A percentile compares a stretch with the other conserved stretches of the same genome.
Evolutionary conservation across 345 rosid genomes (phyloP).

Genomic region (Eucalyptus marginata): DNA sequence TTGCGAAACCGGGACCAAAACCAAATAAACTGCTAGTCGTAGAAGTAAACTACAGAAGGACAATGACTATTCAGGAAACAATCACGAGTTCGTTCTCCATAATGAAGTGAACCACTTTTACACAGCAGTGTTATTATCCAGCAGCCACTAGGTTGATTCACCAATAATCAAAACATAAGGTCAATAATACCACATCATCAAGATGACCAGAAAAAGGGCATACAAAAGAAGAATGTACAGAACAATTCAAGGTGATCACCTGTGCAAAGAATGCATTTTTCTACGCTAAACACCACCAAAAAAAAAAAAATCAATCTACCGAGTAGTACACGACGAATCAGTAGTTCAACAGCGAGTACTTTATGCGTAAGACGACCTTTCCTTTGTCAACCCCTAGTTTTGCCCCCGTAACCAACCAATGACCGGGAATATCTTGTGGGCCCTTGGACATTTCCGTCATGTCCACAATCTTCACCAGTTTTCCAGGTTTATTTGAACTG

Average conservation of each 20-base stretch:
- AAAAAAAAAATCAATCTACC: background rate
- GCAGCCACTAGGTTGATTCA: background rate
- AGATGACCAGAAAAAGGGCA: background rate
- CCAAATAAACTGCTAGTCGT: background rate
- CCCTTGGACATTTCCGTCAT: slow-evolving; percentile 80
- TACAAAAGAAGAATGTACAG: background rate
- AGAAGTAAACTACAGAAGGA: background rate
- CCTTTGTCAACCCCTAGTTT: slow-evolving; percentile 96
- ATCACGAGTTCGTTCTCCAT: background rate
- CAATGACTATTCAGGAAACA: background rate
- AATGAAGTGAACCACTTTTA: background rate
- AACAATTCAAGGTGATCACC: slow-evolving; percentile 1
- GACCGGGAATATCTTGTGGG: slow-evolving; percentile 90
- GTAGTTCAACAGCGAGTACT: slow-evolving; percentile 89
- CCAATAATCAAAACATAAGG: background rate
- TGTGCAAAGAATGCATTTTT: slow-evolving; percentile 55
- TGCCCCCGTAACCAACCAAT: slow-evolving; percentile 98
- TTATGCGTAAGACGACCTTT: slow-evolving; percentile 77
- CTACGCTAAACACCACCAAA: slow-evolving; percentile 12
- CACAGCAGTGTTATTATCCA: background rate
- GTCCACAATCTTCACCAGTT: slow-evolving; percentile 75
- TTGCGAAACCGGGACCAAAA: background rate
- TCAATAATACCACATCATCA: background rate
- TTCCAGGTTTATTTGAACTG: slow-evolving; percentile 37
- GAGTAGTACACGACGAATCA: slow-evolving; percentile 5